A percentile compares a stretch with the other conserved stretches of the same genome.
Evolutionary conservation across 192 early-diverging fungal genomes (phyloP).

Genomic region (Coemansia sp.): DNA sequence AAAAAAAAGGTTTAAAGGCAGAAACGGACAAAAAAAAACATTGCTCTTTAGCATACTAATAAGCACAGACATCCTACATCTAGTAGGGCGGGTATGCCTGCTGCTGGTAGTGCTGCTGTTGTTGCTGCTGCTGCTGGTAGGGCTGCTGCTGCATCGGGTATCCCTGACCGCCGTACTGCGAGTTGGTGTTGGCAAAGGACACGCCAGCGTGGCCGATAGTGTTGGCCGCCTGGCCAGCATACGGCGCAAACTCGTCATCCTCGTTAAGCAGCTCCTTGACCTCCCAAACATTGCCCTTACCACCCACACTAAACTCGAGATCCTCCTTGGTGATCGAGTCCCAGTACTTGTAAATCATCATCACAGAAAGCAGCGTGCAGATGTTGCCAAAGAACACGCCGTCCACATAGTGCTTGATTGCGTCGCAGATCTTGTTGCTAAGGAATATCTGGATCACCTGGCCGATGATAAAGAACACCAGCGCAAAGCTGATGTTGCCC

Average conservation of each 20-base stretch:
- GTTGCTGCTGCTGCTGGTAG: conserved; percentile 21
- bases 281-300: conserved; percentile 79
- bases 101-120: conserved; percentile 25
- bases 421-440: conserved; percentile 78
- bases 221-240: conserved; percentile 51
- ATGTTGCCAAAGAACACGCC: conserved; percentile 96
- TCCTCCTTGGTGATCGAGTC: conserved; percentile 99
- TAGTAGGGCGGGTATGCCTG: conserved; percentile 44
- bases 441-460: conserved; percentile 82
- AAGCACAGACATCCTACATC: not conserved
- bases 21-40: not conserved
- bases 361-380: conserved; percentile 85
- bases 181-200: conserved; percentile 51
- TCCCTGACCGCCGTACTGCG: conserved; percentile 40
- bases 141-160: conserved; percentile 20
- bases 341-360: conserved; percentile 99
- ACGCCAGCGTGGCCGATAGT: conserved; percentile 51
- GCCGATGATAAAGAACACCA: conserved; percentile 84
- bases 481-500: conserved; percentile 88
- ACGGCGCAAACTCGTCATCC: conserved; percentile 55
- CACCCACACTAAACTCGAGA: conserved; percentile 84
- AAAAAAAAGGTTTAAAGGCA: not conserved
- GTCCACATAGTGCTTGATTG: conserved; percentile 93
- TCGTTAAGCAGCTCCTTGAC: conserved; percentile 68
- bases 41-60: not conserved